A percentile compares a stretch with the other conserved stretches of the same genome.
phyloP scores from a whole-genome alignment of 768 basidiomycete species.

The Lactifluus echinatus region DNA sequence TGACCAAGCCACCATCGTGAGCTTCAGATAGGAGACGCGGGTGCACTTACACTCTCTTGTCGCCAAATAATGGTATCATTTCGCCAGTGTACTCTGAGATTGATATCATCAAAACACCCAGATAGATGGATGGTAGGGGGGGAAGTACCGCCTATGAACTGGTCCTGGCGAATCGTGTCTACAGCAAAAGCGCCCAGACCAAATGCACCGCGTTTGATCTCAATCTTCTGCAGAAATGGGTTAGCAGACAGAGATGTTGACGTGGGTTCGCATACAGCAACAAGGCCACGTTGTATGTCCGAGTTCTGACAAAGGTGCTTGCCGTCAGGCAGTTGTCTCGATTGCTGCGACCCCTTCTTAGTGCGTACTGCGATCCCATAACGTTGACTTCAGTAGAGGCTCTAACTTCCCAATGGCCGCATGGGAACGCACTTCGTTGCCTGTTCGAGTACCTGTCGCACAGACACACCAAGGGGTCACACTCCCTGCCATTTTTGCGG shows the following conservation, averaged over 20 bases:
- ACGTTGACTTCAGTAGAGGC: not conserved
- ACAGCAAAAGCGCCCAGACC: slow-evolving; percentile 45
- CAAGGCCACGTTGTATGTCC: slow-evolving; percentile 8
- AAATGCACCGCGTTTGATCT: slow-evolving; percentile 25
- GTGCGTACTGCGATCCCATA: not conserved
- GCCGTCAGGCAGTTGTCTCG: not conserved
- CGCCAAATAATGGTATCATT: slow-evolving; percentile 37
- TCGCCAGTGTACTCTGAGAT: slow-evolving; percentile 60
- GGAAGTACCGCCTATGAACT: slow-evolving; percentile 23
- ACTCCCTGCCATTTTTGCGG: slow-evolving; percentile 43
- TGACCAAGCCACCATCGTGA: not conserved
- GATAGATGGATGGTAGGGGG: not conserved
- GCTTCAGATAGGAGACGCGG: not conserved
- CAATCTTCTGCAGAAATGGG: not conserved
- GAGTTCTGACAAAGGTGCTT: slow-evolving; percentile 2
- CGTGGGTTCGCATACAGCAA: not conserved
- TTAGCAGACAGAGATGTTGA: not conserved
- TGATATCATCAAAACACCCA: not conserved
- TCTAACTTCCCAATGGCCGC: not conserved
- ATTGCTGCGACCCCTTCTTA: no score
- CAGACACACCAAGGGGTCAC: slow-evolving; percentile 57
- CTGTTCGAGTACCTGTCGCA: slow-evolving; percentile 33
- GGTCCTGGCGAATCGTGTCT: not conserved
- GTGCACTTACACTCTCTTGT: slow-evolving; percentile 42
- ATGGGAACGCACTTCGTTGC: not conserved